phyloP scores from a whole-genome alignment of 176 grass and related monocot species.

The Raddia distichophylla region DNA sequence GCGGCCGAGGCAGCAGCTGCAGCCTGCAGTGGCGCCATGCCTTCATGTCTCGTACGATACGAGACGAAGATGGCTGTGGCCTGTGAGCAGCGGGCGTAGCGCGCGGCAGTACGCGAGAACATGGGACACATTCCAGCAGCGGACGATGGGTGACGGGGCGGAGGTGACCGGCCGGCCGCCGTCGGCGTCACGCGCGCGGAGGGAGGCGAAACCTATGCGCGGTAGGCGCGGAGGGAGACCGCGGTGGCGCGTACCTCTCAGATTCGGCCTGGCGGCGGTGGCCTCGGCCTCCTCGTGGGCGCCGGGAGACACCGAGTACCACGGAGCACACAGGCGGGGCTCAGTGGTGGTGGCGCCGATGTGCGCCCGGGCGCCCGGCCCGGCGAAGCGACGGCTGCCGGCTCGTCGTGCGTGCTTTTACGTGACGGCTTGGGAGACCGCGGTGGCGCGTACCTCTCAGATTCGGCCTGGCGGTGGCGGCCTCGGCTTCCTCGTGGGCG shows the following conservation, averaged over 20 bases:
- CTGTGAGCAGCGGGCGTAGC: constrained; percentile 16
- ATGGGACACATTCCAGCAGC: constrained; percentile 21
- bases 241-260: constrained; percentile 16
- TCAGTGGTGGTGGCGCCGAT: constrained; percentile 29
- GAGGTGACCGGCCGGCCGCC: constrained; percentile 41
- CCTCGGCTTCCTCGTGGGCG: constrained; percentile 13
- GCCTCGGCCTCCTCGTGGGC: constrained; percentile 18
- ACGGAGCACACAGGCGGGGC: background rate
- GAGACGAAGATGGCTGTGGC: constrained; percentile 15
- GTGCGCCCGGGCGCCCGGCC: constrained; percentile 36
- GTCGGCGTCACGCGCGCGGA: constrained; percentile 36
- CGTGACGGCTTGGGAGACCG: constrained; percentile 24
- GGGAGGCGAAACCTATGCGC: background rate
- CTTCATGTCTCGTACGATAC: background rate
- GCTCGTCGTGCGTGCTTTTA: constrained; percentile 36
- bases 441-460: constrained; percentile 16
- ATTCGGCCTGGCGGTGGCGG: background rate
- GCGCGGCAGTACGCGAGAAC: constrained; percentile 5
- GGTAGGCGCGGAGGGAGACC: constrained; percentile 29
- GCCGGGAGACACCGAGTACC: constrained; percentile 29
- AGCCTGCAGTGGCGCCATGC: background rate
- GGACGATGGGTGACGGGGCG: background rate
- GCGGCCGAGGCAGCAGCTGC: background rate
- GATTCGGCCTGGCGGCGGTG: background rate
- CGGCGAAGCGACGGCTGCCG: constrained; percentile 48